Base-by-base conservation (phyloP, 208 protist genomes). In the Naegleria lovaniensis region DNA sequence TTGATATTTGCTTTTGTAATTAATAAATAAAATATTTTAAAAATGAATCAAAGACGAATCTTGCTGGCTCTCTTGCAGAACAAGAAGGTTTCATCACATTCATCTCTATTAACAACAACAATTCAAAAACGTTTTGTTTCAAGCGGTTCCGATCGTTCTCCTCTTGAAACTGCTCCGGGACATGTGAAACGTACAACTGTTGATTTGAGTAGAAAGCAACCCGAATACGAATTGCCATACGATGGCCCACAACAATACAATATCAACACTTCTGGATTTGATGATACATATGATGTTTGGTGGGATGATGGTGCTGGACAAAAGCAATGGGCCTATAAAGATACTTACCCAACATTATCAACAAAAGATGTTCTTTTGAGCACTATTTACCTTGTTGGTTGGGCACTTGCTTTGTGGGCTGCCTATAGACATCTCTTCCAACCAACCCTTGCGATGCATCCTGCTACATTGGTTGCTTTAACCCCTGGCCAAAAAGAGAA, bases 211-310 rank as follows among this genome's bases (percentile, higher is more conserved):
- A 87, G 41, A 87, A 87, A 40, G 29, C 83, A 87, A 87, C 83
- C 83, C 40, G 83, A 41, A 41, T 52, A 52, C 7, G 40, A 87
- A 87, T 55, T 16, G 19, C 40, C 41, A 55, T 87, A 87, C n/a
- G 0, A 9, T 16, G 83, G 83, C 40, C 43, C 43, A 48, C 83
- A 84, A 19, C 11, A 36, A 36, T 22, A 38, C n/a, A 84, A 84
- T 84, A 36, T 40, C 36, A 36, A 36, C 16, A 87, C 9, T 3
- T 87, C 41, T n/a, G 16, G n/a, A 15, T 87, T 55, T 52, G 36
- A 87, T 87, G 83, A 87, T 25, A 33, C 36, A 22, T 55, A 55
- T 87, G 83, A 87, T 87, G 39, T 52, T 51, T 87, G 83, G 83
- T 87, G 83, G 83, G 36, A 41, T 5, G 83, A 87, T 52, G 40